phyloP scores from a whole-genome alignment of 2,329 filamentous ascomycete genomes.

The Bimuria novae-zelandiae region DNA sequence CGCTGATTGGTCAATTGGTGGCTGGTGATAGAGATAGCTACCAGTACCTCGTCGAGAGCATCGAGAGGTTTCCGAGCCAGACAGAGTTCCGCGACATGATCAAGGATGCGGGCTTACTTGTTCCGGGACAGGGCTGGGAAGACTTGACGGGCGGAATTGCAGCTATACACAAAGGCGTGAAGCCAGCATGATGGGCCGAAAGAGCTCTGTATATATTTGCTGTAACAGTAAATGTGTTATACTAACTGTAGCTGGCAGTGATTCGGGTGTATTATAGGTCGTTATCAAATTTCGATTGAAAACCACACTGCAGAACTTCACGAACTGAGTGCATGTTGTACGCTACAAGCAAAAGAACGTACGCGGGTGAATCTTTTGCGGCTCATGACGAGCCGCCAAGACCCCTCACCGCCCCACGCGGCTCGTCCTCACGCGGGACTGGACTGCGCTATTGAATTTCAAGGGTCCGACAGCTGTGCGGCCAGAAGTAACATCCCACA shows the following conservation, averaged over 20 bases:
- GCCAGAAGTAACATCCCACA: neutral
- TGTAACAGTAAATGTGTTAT: neutral
- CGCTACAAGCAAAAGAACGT: too few species aligned
- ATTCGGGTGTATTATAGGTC: neutral
- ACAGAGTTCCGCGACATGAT: slow-evolving; percentile 84
- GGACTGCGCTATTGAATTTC: slow-evolving; percentile 12
- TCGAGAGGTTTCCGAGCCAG: slow-evolving; percentile 89
- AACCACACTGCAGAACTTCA: too few species aligned
- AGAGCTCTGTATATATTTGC: neutral
- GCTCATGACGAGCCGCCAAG: slow-evolving; percentile 9
- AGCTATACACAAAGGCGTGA: slow-evolving; percentile 95
- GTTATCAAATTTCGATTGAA: too few species aligned
- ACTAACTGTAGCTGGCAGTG: neutral
- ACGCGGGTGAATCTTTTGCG: neutral
- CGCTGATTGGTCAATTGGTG: slow-evolving; percentile 91
- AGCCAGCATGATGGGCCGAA: slow-evolving; percentile 56
- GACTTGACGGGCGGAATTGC: slow-evolving; percentile 91
- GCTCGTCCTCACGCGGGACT: neutral
- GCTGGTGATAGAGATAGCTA: slow-evolving; percentile 94
- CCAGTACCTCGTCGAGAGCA: slow-evolving; percentile 98
- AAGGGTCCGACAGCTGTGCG: slow-evolving; percentile 13
- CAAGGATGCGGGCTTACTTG: slow-evolving; percentile 78
- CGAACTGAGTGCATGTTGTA: too few species aligned
- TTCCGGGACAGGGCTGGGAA: slow-evolving; percentile 76
- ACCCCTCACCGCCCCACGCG: slow-evolving; percentile 12